Evolutionary conservation across 2,329 filamentous ascomycete genomes (phyloP).

Genomic region (Chaetomiaceae sp.): DNA sequence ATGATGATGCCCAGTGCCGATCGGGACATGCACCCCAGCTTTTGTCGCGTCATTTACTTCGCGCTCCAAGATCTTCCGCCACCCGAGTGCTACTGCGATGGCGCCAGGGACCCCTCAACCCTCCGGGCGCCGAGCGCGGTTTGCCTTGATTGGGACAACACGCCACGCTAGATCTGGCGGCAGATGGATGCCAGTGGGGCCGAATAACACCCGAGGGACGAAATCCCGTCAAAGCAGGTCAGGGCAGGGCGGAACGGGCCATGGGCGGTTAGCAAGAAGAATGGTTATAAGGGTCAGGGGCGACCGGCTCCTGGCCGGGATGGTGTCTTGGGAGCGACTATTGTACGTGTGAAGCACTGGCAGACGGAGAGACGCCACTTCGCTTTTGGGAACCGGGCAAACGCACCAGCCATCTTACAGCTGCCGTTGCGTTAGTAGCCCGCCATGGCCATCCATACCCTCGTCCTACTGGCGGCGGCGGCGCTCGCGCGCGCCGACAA

Average conservation of each 20-base stretch:
- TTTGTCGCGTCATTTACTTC: conserved; percentile 24
- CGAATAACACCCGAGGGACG: background rate
- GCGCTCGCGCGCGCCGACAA: conserved; percentile 15
- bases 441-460: background rate
- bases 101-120: background rate
- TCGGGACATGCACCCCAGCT: conserved; percentile 15
- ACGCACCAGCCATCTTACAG: no score
- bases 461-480: conserved; percentile 19
- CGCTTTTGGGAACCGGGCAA: no score
- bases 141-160: conserved; percentile 13
- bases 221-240: conserved; percentile 15
- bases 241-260: conserved; percentile 3
- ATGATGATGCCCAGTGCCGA: conserved; percentile 16
- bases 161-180: conserved; percentile 1
- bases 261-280: background rate
- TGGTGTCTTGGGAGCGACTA: no score
- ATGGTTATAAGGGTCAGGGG: background rate
- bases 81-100: background rate
- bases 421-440: no score
- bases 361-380: no score
- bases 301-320: no score
- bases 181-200: conserved; percentile 15
- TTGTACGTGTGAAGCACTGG: no score
- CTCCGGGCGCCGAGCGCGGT: conserved; percentile 5
- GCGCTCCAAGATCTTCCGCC: conserved; percentile 18